Conservation (phyloP, 768 basidiomycete species). For the Rhizopogon sp. region DNA sequence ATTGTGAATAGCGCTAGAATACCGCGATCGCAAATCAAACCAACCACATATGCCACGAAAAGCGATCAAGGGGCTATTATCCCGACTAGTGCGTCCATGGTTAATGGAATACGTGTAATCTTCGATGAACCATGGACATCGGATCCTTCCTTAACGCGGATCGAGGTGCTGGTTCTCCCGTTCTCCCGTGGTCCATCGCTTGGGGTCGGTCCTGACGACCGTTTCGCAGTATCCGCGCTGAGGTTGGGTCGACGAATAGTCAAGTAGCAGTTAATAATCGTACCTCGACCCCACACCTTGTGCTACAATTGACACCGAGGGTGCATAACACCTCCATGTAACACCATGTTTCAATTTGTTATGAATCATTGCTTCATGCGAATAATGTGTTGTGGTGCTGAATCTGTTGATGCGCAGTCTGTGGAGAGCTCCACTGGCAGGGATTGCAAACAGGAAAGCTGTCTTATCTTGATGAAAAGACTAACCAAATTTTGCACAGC, state of each 20-base stretch:
- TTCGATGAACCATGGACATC: background rate
- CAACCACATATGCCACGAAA: background rate
- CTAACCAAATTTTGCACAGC: no score
- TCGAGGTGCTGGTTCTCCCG: no score
- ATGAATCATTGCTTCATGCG: no score
- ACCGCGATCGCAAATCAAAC: background rate
- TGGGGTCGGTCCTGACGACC: no score
- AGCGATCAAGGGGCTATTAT: no score
- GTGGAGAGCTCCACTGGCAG: background rate
- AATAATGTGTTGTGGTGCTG: background rate
- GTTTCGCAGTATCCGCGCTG: background rate
- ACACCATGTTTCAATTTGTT: background rate
- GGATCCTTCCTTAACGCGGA: background rate
- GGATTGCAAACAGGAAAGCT: no score
- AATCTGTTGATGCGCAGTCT: background rate
- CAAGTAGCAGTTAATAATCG: background rate
- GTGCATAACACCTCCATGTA: background rate
- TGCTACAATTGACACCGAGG: background rate
- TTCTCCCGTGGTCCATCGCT: no score
- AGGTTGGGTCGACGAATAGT: background rate
- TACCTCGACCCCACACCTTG: background rate
- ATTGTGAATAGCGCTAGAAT: background rate
- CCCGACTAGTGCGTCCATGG: no score
- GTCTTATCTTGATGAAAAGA: no score
- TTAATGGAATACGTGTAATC: background rate